Evolutionary conservation across 164 flowering plant species (phyloP), one percentile per base, ranked within the genome.

Genomic region (Paratinospora sagittata): DNA sequence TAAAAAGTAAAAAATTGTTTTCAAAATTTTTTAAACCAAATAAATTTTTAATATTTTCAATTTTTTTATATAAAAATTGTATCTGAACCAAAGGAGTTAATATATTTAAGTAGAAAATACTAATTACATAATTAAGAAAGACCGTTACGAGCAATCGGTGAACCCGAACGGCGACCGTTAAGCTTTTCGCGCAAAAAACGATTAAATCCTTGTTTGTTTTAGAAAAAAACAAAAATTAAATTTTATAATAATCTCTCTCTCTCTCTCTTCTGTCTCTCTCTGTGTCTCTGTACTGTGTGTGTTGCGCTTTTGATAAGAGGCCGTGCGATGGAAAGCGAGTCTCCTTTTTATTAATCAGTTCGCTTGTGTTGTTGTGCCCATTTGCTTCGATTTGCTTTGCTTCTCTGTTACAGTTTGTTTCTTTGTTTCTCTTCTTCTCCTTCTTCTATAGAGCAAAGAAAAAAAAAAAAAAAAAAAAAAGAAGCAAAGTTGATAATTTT

Each of bases 131-230:
- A 30, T 30, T 30, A 30, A 30, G 34, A 4, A 30, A 30, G 34
- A 30, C 34, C 34, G 34, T 30, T 30, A 30, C 3, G 34, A 30
- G 34, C 6, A n/a, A 3, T 19, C 9, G 26, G 17, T 17, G 8
- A 55, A 55, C 61, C 24, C 10, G 4, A 55, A 55, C 61, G 64
- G 77, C 21, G 78, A 72, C 84, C 82, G 82, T 81, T 77, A 81
- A 41, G 67, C 65, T 73, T 65, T 76, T 73, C 76, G 86, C 82
- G 80, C 81, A 27, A 30, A 33, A 37, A 69, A 30, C 34, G 34
- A 30, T 30, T 30, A 30, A 30, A 30, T 30, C 34, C 34, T 30
- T 30, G n/a, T 30, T 4, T 30, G 34, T 30, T 30, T 30, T n/a
- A n/a, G n/a, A n/a, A 30, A 41, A 41, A 55, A 55, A 55, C 43